Evolutionary conservation across 2,329 filamentous ascomycete genomes (phyloP).

Genomic region (Mycocentrospora acerina): DNA sequence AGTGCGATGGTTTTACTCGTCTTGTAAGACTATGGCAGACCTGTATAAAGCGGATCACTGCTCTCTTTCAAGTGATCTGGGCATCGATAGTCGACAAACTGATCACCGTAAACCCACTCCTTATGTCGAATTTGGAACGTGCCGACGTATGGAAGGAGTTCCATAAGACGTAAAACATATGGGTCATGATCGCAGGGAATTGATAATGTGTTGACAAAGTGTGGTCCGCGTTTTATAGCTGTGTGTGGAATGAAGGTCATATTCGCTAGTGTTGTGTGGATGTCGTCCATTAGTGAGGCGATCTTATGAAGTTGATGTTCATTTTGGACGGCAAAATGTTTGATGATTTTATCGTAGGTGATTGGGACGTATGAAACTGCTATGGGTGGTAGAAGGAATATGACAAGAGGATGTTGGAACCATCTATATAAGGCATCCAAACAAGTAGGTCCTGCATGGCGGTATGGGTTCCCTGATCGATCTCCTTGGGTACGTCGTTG

Average conservation of each 20-base stretch:
- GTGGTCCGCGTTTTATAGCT: conserved; percentile 13
- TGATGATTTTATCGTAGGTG: conserved; percentile 3
- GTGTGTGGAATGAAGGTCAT: conserved; percentile 16
- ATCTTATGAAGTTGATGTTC: conserved; percentile 9
- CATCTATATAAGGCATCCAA: conserved; percentile 1
- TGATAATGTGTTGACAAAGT: conserved; percentile 13
- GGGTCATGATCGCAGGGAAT: conserved; percentile 8
- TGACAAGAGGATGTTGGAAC: conserved; percentile 10
- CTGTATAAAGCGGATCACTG: conserved; percentile 1
- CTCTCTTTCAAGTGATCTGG: conserved; percentile 3
- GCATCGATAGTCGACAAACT: conserved; percentile 14
- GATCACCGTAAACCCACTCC: conserved; percentile 14
- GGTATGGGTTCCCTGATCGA: not conserved
- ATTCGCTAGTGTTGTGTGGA: conserved; percentile 12
- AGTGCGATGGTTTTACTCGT: no score
- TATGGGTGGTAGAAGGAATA: conserved; percentile 9
- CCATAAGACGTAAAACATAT: conserved; percentile 13
- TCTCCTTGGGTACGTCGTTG: no score
- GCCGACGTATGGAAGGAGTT: conserved; percentile 18
- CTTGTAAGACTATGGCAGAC: not conserved
- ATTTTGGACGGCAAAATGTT: conserved; percentile 4
- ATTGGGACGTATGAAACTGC: conserved; percentile 3
- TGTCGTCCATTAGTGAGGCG: conserved; percentile 12
- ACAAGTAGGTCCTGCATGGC: not conserved
- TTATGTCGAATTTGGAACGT: conserved; percentile 1